Conservation (phyloP, 2,329 filamentous ascomycete species). For the Epichloe gansuensis region DNA sequence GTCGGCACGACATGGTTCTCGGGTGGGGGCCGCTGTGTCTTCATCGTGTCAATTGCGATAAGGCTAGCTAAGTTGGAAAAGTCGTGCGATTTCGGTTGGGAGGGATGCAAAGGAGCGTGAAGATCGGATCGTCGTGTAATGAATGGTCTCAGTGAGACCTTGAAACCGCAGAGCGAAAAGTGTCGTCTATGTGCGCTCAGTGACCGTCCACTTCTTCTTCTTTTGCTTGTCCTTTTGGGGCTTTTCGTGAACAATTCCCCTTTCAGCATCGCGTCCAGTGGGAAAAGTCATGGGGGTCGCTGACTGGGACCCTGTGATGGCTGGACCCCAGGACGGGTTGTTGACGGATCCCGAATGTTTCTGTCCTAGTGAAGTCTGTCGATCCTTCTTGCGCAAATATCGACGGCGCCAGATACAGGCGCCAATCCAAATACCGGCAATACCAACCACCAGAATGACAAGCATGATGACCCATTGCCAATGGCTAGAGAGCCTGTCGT, state of each 20-base stretch:
- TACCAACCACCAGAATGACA: constrained; percentile 57
- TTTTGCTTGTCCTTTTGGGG: constrained; percentile 22
- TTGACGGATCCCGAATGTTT: constrained; percentile 26
- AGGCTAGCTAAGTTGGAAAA: background rate
- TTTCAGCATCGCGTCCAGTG: constrained; percentile 6
- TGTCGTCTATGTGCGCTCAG: constrained; percentile 25
- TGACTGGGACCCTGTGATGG: constrained; percentile 12
- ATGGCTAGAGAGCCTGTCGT: constrained; percentile 50
- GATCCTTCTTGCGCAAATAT: constrained; percentile 57
- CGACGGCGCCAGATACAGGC: constrained; percentile 61
- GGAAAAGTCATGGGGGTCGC: constrained; percentile 10
- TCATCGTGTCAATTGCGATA: background rate
- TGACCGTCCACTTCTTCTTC: constrained; percentile 36
- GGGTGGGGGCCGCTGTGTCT: background rate
- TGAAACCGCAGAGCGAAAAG: background rate
- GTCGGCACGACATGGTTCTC: background rate
- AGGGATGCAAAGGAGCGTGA: background rate
- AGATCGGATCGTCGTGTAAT: background rate
- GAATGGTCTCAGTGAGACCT: too few relatives aligned
- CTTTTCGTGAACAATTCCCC: constrained; percentile 7
- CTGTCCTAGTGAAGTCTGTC: constrained; percentile 24
- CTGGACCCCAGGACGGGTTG: constrained; percentile 24
- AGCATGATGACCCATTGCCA: constrained; percentile 76
- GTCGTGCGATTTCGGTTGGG: background rate
- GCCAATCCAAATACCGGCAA: constrained; percentile 51